Conservation (phyloP, 2,329 filamentous ascomycete genomes). For the Grosmannia serpens region DNA sequence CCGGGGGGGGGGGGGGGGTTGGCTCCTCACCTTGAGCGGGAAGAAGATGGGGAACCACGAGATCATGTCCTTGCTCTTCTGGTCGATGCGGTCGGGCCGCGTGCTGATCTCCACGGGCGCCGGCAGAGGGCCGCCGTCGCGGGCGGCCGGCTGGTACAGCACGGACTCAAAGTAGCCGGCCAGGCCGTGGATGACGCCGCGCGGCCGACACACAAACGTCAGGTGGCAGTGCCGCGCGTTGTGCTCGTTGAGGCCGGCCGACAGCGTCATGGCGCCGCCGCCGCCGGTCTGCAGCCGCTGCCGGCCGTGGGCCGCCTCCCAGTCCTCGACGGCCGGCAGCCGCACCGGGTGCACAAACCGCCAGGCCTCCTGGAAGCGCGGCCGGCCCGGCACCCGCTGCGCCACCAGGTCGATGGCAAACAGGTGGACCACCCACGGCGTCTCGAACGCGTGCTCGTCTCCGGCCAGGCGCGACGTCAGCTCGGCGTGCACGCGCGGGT, state of each 20-base stretch:
- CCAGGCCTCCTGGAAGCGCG: slow-evolving; percentile 66
- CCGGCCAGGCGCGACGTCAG: slow-evolving; percentile 49
- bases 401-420: slow-evolving; percentile 82
- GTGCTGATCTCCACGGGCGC: slow-evolving; percentile 76
- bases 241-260: slow-evolving; percentile 79
- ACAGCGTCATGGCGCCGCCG: slow-evolving; percentile 61
- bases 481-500: slow-evolving; percentile 76
- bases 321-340: slow-evolving; percentile 20
- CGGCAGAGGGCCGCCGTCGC: slow-evolving; percentile 23
- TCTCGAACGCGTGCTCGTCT: slow-evolving; percentile 69
- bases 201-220: slow-evolving; percentile 64
- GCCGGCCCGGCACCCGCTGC: slow-evolving; percentile 43
- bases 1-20: background rate
- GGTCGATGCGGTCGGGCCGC: slow-evolving; percentile 81
- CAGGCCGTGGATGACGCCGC: slow-evolving; percentile 80
- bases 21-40: slow-evolving; percentile 65
- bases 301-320: slow-evolving; percentile 35
- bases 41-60: slow-evolving; percentile 99
- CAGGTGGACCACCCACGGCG: slow-evolving; percentile 88
- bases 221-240: slow-evolving; percentile 72
- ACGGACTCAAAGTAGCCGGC: slow-evolving; percentile 95
- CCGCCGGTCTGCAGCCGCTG: slow-evolving; percentile 51
- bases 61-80: slow-evolving; percentile 95
- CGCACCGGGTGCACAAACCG: slow-evolving; percentile 70
- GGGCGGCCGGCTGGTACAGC: slow-evolving; percentile 52